Conservation (phyloP, 1,139 yeast genomes). For the Ogataea hybrid region DNA sequence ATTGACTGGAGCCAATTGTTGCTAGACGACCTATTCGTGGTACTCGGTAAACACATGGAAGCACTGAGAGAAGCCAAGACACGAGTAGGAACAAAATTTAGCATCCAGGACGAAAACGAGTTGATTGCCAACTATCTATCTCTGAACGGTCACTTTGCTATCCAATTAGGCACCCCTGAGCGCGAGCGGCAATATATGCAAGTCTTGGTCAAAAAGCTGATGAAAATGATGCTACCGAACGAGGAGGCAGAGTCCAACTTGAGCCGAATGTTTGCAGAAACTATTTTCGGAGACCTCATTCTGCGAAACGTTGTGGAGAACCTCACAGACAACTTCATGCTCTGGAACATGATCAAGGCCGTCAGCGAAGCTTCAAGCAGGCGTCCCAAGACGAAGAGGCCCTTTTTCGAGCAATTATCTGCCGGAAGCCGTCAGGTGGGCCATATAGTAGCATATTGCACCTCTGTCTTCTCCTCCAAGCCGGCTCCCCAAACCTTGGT, state of each 20-base stretch:
- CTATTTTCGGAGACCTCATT: slow-evolving; percentile 41
- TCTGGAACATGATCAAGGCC: slow-evolving; percentile 40
- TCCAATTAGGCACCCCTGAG: slow-evolving; percentile 20
- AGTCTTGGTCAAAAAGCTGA: slow-evolving; percentile 35
- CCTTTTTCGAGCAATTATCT: slow-evolving; percentile 13
- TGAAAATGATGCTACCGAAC: slow-evolving; percentile 37
- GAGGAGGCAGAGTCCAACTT: slow-evolving; percentile 39
- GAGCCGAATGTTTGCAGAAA: slow-evolving; percentile 37
- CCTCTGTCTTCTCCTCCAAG: slow-evolving; percentile 23
- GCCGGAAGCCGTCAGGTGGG: slow-evolving; percentile 18
- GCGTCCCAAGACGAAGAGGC: neutral
- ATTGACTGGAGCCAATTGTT: slow-evolving; percentile 36
- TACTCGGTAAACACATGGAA: slow-evolving; percentile 30
- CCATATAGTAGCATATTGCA: slow-evolving; percentile 29
- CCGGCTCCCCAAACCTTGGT: slow-evolving; percentile 11
- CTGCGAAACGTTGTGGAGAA: slow-evolving; percentile 40
- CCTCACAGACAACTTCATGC: slow-evolving; percentile 43
- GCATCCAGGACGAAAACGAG: slow-evolving; percentile 9
- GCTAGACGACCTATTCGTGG: slow-evolving; percentile 41
- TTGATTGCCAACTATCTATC: slow-evolving; percentile 16
- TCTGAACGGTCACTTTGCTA: slow-evolving; percentile 23
- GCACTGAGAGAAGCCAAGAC: slow-evolving; percentile 10
- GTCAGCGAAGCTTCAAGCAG: slow-evolving; percentile 17
- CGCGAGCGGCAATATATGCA: slow-evolving; percentile 33
- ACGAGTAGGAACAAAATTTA: slow-evolving; percentile 14